These are phyloP conservation scores for Erigeron canadensis DNA, from an alignment of 129 eudicot genomes.

Conservation along the genomic window DNA sequence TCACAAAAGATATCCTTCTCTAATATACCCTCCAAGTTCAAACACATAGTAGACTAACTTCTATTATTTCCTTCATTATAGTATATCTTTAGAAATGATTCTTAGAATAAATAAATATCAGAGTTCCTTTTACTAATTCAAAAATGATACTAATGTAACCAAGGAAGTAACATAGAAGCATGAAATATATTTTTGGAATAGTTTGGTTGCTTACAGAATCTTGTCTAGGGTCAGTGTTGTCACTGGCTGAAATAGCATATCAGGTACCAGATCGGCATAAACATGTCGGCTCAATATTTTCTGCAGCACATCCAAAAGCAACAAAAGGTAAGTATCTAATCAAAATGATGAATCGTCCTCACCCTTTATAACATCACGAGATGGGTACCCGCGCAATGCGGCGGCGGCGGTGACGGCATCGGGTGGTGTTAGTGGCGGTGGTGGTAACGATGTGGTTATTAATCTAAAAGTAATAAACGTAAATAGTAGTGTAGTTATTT, in stretches of 20 bases:
- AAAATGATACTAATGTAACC: neutral
- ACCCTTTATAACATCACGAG: neutral
- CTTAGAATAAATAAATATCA: neutral
- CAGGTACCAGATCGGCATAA: conserved; percentile 44
- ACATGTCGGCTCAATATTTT: conserved; percentile 31
- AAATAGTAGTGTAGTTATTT: too few species aligned
- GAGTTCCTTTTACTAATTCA: neutral
- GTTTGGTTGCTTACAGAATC: conserved; percentile 44
- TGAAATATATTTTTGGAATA: neutral
- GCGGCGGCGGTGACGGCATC: too few species aligned
- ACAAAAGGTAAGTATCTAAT: neutral
- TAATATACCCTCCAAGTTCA: too few species aligned
- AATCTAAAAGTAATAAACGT: too few species aligned
- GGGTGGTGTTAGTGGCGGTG: too few species aligned
- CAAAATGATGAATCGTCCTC: neutral
- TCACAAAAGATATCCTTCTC: too few species aligned
- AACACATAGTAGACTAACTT: neutral
- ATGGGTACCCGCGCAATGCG: too few species aligned
- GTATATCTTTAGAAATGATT: neutral
- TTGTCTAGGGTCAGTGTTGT: conserved; percentile 48
- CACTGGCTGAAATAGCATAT: conserved; percentile 72
- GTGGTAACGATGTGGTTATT: too few species aligned
- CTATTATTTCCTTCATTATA: neutral
- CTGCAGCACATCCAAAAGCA: conserved; percentile 36
- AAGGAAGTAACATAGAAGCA: neutral